Base-by-base conservation (phyloP, 495 filamentous ascomycete genomes). In the Aspergillus kassunensis region DNA sequence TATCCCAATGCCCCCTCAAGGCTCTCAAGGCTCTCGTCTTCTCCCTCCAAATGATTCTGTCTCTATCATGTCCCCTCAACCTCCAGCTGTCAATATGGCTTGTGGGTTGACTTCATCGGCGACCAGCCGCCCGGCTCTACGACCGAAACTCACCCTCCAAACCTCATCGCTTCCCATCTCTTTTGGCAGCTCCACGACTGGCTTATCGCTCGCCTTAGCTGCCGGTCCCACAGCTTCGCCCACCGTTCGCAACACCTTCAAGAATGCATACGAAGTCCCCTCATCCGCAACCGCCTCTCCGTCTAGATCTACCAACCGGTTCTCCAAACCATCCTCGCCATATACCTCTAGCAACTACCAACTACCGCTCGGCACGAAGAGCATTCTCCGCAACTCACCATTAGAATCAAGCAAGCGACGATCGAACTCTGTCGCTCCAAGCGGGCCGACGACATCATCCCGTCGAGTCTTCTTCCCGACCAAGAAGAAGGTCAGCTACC, bases 111-210 rank as follows among this genome's bases (percentile, higher is more conserved):
- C 63, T 44, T 57, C 59, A 12, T 45, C 49, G 41, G 44, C 75
- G 69, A 54, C 50, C 27, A 58, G 33, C 72, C 63, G 41, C 46
- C 55, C 62, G 51, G 53, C 76, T 72, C 53, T 65, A 65, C 76
- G 85, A 66, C 90, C 90, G 2, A 87, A 88, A 70, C 76, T 96
- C 57, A 87, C 86, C 47, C 80, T 96, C 30, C 87, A 95, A 71
- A 96, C 90, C 43, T 53, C 74, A 1, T 68, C 71, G 9, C 64
- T 80, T 1, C 71, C 76, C 20, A 64, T 66, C 12, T 73, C 77
- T n/a, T 80, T 78, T 47, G 78, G 80, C 56, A 76, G 67, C 21
- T 79, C 75, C 6, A 71, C 71, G 2, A 80, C 79, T 3, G 78
- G 79, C 27, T 65, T 86, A 49, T 78, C 77, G 20, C 66, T 83